A percentile compares a stretch with the other conserved stretches of the same genome.
Conservation (phyloP, 2,329 filamentous ascomycete species). For the Akanthomyces muscarius region DNA sequence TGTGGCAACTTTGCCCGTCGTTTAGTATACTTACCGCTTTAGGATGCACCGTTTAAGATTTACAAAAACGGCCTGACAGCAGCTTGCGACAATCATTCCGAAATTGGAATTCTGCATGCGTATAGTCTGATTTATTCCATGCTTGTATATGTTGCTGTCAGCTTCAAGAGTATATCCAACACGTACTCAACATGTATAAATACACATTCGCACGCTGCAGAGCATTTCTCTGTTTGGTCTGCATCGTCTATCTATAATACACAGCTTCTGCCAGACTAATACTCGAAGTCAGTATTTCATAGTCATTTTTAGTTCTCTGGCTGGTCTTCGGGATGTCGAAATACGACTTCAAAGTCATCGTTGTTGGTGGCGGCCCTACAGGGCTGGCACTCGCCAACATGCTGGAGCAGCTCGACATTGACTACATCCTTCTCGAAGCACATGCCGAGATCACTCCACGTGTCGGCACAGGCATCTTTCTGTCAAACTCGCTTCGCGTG, state of each 20-base stretch:
- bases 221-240: background rate
- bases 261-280: background rate
- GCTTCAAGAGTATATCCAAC: background rate
- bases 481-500: slow-evolving; percentile 42
- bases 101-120: background rate
- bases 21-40: slow-evolving; percentile 1
- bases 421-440: slow-evolving; percentile 47
- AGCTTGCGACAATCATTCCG: background rate
- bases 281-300: too few relatives aligned
- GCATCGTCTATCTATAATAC: background rate
- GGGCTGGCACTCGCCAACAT: slow-evolving; percentile 35
- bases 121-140: background rate
- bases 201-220: background rate
- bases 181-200: background rate
- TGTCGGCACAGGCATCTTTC: slow-evolving; percentile 45
- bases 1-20: background rate
- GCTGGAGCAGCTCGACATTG: slow-evolving; percentile 41
- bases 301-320: background rate
- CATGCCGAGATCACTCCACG: slow-evolving; percentile 39
- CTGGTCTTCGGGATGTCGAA: background rate
- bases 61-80: background rate
- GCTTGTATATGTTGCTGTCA: slow-evolving; percentile 9
- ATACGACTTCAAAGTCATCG: slow-evolving; percentile 24
- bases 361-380: slow-evolving; percentile 46
- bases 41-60: slow-evolving; percentile 8